A percentile compares a stretch with the other conserved stretches of the same genome.
Evolutionary conservation across 2,329 filamentous ascomycete genomes (phyloP).

Genomic region (Penicillium fuscoglaucum): DNA sequence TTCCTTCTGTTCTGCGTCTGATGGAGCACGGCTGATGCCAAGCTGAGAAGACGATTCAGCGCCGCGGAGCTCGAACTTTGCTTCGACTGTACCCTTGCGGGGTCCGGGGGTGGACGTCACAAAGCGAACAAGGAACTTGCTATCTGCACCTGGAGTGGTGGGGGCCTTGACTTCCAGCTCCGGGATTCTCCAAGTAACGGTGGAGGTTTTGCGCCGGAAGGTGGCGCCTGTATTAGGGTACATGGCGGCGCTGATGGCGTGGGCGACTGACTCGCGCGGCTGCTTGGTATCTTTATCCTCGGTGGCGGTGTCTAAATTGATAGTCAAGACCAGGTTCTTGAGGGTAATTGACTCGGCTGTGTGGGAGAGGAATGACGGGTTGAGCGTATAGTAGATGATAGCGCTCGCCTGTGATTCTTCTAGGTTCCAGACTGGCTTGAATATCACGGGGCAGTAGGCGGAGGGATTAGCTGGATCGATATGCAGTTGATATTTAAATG

Average conservation of each 20-base stretch:
- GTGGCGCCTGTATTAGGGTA: constrained; percentile 46
- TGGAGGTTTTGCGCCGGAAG: constrained; percentile 49
- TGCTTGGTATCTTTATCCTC: constrained; percentile 49
- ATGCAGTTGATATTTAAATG: constrained; percentile 90
- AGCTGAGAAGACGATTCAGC: constrained; percentile 64
- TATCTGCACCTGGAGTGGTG: constrained; percentile 46
- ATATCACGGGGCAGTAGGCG: constrained; percentile 68
- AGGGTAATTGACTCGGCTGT: constrained; percentile 54
- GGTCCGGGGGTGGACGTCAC: constrained; percentile 70
- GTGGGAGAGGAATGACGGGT: constrained; percentile 63
- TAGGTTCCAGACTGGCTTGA: constrained; percentile 78
- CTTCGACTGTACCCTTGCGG: constrained; percentile 75
- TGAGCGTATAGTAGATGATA: constrained; percentile 79
- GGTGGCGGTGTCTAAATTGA: constrained; percentile 44
- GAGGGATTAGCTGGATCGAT: constrained; percentile 59
- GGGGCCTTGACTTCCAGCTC: constrained; percentile 54
- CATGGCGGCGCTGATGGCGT: constrained; percentile 47
- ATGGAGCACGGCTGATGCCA: constrained; percentile 53
- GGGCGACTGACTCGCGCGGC: constrained; percentile 40
- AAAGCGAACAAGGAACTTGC: constrained; percentile 82
- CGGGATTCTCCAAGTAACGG: constrained; percentile 48
- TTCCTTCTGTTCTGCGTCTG: constrained; percentile 32
- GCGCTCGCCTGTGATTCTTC: constrained; percentile 83
- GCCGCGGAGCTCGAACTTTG: constrained; percentile 70
- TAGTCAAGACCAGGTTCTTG: constrained; percentile 75